Conservation (phyloP, 1,139 yeast species). For the Hyphopichia wangnamkhiaoensis region DNA sequence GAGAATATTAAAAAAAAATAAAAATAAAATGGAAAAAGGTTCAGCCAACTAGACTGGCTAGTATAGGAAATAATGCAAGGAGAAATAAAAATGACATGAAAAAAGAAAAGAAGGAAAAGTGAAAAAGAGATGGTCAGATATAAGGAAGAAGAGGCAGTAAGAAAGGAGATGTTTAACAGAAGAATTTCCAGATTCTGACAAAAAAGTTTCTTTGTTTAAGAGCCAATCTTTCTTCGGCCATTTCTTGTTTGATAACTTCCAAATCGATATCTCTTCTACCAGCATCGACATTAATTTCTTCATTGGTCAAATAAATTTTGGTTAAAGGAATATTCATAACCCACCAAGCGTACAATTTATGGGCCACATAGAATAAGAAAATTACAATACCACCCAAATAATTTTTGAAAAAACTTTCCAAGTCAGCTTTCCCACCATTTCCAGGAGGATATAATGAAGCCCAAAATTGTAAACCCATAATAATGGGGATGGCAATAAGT, state of each 20-base stretch:
- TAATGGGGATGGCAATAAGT: constrained; percentile 23
- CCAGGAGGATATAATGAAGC: constrained; percentile 42
- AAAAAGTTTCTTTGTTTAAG: constrained; percentile 24
- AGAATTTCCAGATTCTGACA: constrained; percentile 21
- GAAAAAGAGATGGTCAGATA: not conserved
- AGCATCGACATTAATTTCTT: constrained; percentile 42
- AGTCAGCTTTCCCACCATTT: constrained; percentile 31
- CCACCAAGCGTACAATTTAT: constrained; percentile 30
- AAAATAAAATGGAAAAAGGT: too few species aligned
- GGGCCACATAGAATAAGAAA: constrained; percentile 28
- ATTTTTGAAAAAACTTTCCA: constrained; percentile 30
- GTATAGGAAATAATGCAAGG: not conserved
- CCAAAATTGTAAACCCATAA: constrained; percentile 39
- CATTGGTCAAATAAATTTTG: constrained; percentile 31
- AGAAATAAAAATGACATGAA: not conserved
- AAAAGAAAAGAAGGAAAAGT: not conserved
- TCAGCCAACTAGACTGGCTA: not conserved
- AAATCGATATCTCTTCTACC: constrained; percentile 46
- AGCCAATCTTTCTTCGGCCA: constrained; percentile 31
- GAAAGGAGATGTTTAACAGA: constrained; percentile 17
- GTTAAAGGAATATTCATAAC: constrained; percentile 24
- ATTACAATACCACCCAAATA: constrained; percentile 35
- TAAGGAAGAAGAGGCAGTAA: too few species aligned
- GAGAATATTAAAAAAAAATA: too few species aligned
- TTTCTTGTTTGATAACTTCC: constrained; percentile 37